Evolutionary conservation across 371 early-diverging fungal species (phyloP), one percentile per base, ranked within the genome.

Genomic region (Apophysomyces trapeziformis): DNA sequence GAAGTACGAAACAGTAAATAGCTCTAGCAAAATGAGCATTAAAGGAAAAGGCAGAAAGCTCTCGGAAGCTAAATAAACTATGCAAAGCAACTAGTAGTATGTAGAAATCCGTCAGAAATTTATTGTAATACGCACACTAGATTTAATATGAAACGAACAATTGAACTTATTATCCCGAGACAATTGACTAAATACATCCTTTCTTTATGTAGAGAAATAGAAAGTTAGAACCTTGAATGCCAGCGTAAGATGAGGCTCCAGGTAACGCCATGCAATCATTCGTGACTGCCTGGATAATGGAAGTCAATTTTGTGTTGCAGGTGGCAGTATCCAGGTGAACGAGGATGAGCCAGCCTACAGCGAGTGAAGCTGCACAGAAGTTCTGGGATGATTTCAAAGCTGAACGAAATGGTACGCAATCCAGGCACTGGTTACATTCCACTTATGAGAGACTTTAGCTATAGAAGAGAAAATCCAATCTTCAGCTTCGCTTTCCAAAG

Each of bases 301-400:
- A 12, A n/a, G 8, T n/a, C 46, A 6, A 6, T 7, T 9, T 13
- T 45, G 46, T n/a, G 46, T 45, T 18, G 43, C 16, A 18, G 6
- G n/a, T 13, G 0, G n/a, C 6, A 45, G 13, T 13, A 18, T 45
- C 16, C 12, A 45, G 7, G 16, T 45, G 32, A 60, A 21, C 16
- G 12, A 36, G n/a, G 38, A 65, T 47, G 62, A 41, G 21, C 38
- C 63, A 72, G 32, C 61, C 60, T 46, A 63, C 71, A 57, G 78
- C 78, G 58, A 69, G 77, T 13, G 83, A 81, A 46, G 74, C 76
- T 26, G 64, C 80, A 26, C 77, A 73, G 38, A 70, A 66, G 12
- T 83, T 85, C 60, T 78, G 73, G 58, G 61, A 73, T 1, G 61
- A 70, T 13, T 83, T 85, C 56, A 80, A 79, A 66, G 68, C 70